These are phyloP conservation scores for Tulasnella sp. DNA, from an alignment of 768 basidiomycete species.

Conservation along the genomic window DNA sequence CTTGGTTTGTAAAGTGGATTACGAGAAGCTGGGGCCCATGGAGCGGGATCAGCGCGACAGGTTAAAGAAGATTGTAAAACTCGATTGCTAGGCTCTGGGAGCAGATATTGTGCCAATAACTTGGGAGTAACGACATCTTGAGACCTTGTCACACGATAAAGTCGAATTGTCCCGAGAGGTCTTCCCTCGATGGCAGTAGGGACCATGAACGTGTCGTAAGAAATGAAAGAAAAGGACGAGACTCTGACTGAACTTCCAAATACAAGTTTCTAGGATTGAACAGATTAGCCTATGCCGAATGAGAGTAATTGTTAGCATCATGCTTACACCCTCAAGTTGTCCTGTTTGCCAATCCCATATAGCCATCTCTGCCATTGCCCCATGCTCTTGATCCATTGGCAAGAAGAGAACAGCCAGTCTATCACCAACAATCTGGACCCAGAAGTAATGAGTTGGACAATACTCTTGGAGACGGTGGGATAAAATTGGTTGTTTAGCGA, in stretches of 20 bases:
- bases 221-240: conserved; percentile 6
- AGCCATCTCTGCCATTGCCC: background rate
- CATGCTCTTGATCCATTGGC: background rate
- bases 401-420: conserved; percentile 1
- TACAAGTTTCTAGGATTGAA: background rate
- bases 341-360: conserved; percentile 12
- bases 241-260: background rate
- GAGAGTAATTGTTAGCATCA: background rate
- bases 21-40: conserved; percentile 3
- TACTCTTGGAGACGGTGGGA: background rate
- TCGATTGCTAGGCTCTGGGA: background rate
- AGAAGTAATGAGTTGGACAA: too few relatives aligned
- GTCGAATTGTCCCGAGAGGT: background rate
- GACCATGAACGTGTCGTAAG: conserved; percentile 7
- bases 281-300: background rate
- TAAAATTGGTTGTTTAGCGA: background rate
- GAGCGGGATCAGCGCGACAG: conserved; percentile 6
- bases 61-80: background rate
- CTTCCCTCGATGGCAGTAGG: background rate
- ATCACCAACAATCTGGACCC: conserved; percentile 12
- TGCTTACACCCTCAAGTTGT: background rate
- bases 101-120: background rate
- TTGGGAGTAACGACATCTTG: background rate
- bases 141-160: background rate
- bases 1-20: background rate